These are phyloP conservation scores for Phoenix dactylifera DNA, from an alignment of 176 grass and related monocot species.

Conservation along the genomic window DNA sequence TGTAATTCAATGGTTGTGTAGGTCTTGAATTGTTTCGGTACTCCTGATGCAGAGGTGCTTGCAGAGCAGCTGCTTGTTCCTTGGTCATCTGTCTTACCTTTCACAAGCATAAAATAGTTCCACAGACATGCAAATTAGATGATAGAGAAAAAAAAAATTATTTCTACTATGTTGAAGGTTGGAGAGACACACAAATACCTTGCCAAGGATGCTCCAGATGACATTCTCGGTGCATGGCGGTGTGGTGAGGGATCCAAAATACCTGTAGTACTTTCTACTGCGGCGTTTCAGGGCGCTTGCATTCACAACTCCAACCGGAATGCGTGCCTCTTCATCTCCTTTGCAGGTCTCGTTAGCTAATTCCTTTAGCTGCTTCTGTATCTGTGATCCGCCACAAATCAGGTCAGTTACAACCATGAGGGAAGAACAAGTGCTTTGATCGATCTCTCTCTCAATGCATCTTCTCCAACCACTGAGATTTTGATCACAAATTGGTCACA, in stretches of 20 bases:
- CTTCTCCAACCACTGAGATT: too few species aligned
- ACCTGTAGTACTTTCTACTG: slow-evolving; percentile 55
- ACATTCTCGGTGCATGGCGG: slow-evolving; percentile 82
- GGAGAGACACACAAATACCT: slow-evolving; percentile 23
- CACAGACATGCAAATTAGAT: too few species aligned
- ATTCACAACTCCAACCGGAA: slow-evolving; percentile 14
- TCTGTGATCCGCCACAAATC: slow-evolving; percentile 11
- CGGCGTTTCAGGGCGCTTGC: slow-evolving; percentile 33
- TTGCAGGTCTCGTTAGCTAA: slow-evolving; percentile 13
- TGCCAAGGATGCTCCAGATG: slow-evolving; percentile 53
- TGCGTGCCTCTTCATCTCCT: slow-evolving; percentile 21
- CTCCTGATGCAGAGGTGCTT: slow-evolving; percentile 11
- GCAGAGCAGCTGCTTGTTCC: slow-evolving; percentile 34
- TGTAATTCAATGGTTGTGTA: slow-evolving; percentile 41
- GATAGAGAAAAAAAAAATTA: too few species aligned
- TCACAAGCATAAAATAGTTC: too few species aligned
- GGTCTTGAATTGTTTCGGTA: slow-evolving; percentile 33
- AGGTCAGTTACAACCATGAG: neutral
- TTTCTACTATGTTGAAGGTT: neutral
- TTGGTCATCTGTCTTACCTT: slow-evolving; percentile 40
- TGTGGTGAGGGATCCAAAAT: slow-evolving; percentile 60
- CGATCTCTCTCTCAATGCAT: too few species aligned
- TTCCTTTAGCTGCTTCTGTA: slow-evolving; percentile 19
- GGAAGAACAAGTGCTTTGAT: too few species aligned
- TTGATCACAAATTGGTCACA: too few species aligned